Percentiles rank a stretch among this genome's conserved stretches.
Conservation (phyloP, 1,284 basidiomycete species). For the Ustilago trichophora region DNA sequence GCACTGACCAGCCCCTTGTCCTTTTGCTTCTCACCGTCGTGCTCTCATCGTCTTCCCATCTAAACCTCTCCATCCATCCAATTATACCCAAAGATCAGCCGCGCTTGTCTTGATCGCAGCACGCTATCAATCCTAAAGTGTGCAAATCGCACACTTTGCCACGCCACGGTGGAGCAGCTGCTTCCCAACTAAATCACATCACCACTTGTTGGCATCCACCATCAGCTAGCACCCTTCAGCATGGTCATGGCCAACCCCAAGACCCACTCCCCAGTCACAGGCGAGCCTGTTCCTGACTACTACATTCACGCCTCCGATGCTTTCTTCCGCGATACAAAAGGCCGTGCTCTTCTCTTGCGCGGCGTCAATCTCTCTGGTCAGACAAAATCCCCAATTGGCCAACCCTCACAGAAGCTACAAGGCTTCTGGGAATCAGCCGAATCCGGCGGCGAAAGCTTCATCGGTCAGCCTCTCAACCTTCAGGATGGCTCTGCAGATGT, state of each 20-base stretch:
- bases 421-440: constrained; percentile 91
- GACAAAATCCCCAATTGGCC: constrained; percentile 80
- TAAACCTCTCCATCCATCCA: too few species aligned
- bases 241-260: constrained; percentile 10
- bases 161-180: constrained; percentile 1
- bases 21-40: too few species aligned
- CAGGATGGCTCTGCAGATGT: constrained; percentile 85
- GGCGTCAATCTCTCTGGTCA: constrained; percentile 93
- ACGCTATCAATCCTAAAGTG: too few species aligned
- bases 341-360: constrained; percentile 84
- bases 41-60: too few species aligned
- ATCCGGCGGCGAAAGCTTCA: constrained; percentile 76
- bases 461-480: constrained; percentile 77
- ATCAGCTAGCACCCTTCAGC: not conserved
- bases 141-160: not conserved
- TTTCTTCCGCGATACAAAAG: constrained; percentile 83
- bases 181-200: too few species aligned
- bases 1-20: too few species aligned
- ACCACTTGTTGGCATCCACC: too few species aligned
- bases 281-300: constrained; percentile 34
- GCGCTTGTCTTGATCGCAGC: too few species aligned
- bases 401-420: constrained; percentile 74
- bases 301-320: constrained; percentile 56
- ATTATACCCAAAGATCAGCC: too few species aligned
- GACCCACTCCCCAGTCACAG: constrained; percentile 34